These are phyloP conservation scores for Syncephalis plumigaleata DNA, from an alignment of 371 early-diverging fungal genomes.

Conservation along the genomic window DNA sequence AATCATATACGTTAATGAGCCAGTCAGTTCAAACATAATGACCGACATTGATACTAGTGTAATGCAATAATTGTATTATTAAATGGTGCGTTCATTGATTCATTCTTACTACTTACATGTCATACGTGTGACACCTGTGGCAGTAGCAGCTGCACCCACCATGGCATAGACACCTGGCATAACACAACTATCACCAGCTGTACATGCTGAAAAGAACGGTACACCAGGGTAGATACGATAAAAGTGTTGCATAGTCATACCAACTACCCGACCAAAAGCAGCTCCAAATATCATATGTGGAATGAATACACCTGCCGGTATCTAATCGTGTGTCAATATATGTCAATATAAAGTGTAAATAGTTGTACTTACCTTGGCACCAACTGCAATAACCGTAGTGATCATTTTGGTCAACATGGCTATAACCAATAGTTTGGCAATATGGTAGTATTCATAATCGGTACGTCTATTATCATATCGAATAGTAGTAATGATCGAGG, in stretches of 20 bases:
- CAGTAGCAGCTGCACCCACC: slow-evolving; percentile 80
- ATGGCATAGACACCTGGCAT: slow-evolving; percentile 88
- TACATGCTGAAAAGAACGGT: slow-evolving; percentile 44
- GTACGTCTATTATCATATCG: no score
- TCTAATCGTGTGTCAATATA: slow-evolving; percentile 3
- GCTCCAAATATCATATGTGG: slow-evolving; percentile 69
- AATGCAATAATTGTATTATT: not conserved
- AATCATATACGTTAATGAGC: slow-evolving; percentile 55
- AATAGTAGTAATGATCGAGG: no score
- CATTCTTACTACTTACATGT: no score
- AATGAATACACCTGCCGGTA: slow-evolving; percentile 57
- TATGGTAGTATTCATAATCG: not conserved
- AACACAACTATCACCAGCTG: slow-evolving; percentile 41
- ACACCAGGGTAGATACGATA: slow-evolving; percentile 25
- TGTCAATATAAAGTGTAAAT: not conserved
- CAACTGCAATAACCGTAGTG: slow-evolving; percentile 61
- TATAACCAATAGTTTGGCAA: slow-evolving; percentile 22
- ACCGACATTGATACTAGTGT: slow-evolving; percentile 67
- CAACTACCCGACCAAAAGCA: slow-evolving; percentile 46
- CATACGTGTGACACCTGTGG: slow-evolving; percentile 83
- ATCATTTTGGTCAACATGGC: slow-evolving; percentile 45
- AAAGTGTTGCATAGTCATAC: slow-evolving; percentile 17
- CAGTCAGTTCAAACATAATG: slow-evolving; percentile 90
- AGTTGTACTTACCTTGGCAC: slow-evolving; percentile 21
- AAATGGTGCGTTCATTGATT: not conserved